Evolutionary conservation across 129 eudicot genomes (phyloP).

Genomic region (Sambucus nigra): DNA sequence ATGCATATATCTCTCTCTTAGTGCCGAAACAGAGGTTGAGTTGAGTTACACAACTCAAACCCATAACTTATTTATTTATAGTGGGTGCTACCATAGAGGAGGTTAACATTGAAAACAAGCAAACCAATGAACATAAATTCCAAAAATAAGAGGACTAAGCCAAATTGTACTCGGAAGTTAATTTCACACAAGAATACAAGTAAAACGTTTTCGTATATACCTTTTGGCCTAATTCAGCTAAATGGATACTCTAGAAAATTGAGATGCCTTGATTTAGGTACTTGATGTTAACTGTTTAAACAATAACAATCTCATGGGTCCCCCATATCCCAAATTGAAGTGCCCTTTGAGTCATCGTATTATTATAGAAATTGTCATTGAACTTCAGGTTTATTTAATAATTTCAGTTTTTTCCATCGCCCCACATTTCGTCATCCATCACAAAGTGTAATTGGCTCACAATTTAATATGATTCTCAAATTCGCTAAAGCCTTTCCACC

Average conservation of each 20-base stretch:
- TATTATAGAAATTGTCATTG: constrained; percentile 4
- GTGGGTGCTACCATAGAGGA: no score
- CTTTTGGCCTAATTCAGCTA: constrained; percentile 9
- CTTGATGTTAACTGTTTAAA: constrained; percentile 23
- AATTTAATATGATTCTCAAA: constrained; percentile 12
- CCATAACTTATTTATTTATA: no score
- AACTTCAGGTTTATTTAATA: neutral
- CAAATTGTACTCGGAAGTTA: neutral
- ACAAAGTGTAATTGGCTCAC: constrained; percentile 6
- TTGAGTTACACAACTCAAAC: no score
- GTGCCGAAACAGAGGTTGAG: no score
- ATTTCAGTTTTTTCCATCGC: constrained; percentile 16
- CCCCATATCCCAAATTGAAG: constrained; percentile 26
- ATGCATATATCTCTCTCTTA: no score
- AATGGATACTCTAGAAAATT: constrained; percentile 21
- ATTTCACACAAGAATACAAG: neutral
- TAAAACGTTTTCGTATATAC: neutral
- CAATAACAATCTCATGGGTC: constrained; percentile 24
- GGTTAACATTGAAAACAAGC: no score
- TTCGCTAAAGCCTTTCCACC: constrained; percentile 12
- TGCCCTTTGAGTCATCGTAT: constrained; percentile 40
- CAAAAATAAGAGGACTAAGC: neutral
- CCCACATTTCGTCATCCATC: constrained; percentile 32
- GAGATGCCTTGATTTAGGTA: constrained; percentile 26
- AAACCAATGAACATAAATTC: neutral